Conservation (phyloP, 257 asterid species). For the Penstemon eatonii region DNA sequence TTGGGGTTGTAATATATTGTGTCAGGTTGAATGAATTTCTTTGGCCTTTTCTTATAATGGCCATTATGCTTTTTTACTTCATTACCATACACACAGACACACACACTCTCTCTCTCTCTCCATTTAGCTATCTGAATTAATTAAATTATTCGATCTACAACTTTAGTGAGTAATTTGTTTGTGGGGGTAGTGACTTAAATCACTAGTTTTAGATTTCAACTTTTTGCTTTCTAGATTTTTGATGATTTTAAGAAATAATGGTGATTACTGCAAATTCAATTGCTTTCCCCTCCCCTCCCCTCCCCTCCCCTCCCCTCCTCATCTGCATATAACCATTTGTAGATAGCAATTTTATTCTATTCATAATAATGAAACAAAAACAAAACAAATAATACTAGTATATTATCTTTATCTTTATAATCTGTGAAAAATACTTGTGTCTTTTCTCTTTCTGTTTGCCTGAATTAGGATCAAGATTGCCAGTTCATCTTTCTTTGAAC, state of each 20-base stretch:
- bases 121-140: not conserved
- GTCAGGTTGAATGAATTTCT: constrained; percentile 48
- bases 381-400: no score
- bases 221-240: constrained; percentile 38
- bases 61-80: not conserved
- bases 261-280: constrained; percentile 17
- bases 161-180: not conserved
- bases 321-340: not conserved
- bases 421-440: not conserved
- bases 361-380: no score
- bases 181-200: constrained; percentile 35
- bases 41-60: constrained; percentile 43
- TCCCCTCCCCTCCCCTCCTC: not conserved
- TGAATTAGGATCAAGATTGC: constrained; percentile 14
- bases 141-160: constrained; percentile 1
- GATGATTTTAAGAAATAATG: constrained; percentile 27
- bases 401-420: no score
- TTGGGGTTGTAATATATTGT: constrained; percentile 37
- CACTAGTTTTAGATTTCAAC: constrained; percentile 37
- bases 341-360: no score
- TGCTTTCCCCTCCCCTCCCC: no score
- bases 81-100: not conserved
- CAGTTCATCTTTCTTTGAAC: constrained; percentile 24
- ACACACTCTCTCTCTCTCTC: constrained; percentile 17
- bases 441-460: constrained; percentile 11